Base-by-base conservation (phyloP, 768 basidiomycete genomes). In the Pilatotrama ljubarskyi region DNA sequence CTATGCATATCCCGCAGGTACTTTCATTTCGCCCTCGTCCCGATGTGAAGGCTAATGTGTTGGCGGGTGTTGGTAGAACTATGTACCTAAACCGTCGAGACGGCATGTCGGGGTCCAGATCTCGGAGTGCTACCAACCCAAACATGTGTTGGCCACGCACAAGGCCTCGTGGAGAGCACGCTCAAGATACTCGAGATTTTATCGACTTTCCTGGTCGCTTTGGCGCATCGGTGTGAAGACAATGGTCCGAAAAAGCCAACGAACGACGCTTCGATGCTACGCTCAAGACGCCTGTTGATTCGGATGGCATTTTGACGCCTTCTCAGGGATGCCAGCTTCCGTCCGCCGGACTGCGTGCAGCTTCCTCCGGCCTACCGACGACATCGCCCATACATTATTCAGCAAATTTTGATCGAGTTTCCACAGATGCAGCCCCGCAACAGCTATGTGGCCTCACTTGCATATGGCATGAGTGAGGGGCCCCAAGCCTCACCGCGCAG, bases 401-500 rank as follows among this genome's bases (percentile, higher is more conserved):
- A 63, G 49, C 61, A 61, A 59, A 59, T 63, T 61, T 62, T 60
- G 63, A 64, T 64, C 60, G 66, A 63, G 52, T 63, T 61, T 52
- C 29, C 47, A 55, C 47, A 62, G 59, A 52, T 58, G 61, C 58
- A 61, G 64, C 58, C 57, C 49, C 49, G 62, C 60, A 51, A 46
- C 65, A 47, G 61, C 38, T 67, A 36, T 57, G 66, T 58, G 42
- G 50, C 51, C 53, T 51, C 51, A 60, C 47, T 64, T 61, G 54
- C 59, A 60, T 62, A 65, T 62, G 58, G 62, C 55, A 67, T 51
- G 58, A 58, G 55, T 55, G 66, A 64, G 66, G 64, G 65, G 70
- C 68, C 63, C 70, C 67, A 66, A 69, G 71, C 75, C 75, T 77
- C 73, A 64, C 76, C 69, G 71, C 67, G 61, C 66, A 72, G 64